phyloP scores from a whole-genome alignment of 2,329 filamentous ascomycete species.

The Emmonsiellopsis sp. region DNA sequence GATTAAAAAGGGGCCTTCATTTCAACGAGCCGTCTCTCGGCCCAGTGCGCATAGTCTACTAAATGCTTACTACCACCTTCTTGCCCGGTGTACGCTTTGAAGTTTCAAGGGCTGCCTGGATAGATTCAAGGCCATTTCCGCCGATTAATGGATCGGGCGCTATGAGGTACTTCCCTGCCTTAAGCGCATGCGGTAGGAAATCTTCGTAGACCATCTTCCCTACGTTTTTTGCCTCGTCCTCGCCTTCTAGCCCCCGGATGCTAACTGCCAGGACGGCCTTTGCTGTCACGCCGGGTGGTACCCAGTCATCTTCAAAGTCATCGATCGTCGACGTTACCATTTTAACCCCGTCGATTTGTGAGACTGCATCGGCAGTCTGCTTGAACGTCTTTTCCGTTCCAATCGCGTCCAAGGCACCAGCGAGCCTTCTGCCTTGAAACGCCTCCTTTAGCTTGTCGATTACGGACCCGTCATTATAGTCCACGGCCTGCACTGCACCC shows the following conservation, averaged over 20 bases:
- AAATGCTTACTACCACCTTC: conserved; percentile 32
- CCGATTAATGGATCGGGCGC: conserved; percentile 33
- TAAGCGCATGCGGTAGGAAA: conserved; percentile 33
- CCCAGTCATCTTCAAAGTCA: background rate
- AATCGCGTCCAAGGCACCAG: conserved; percentile 11
- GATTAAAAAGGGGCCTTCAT: background rate
- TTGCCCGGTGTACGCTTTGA: conserved; percentile 34
- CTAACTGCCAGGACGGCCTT: conserved; percentile 12
- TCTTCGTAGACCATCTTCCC: conserved; percentile 28
- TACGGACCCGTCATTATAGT: conserved; percentile 31
- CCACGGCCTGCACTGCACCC: conserved; percentile 37
- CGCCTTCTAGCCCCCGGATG: background rate
- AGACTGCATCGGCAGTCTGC: conserved; percentile 13
- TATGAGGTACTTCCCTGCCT: conserved; percentile 25
- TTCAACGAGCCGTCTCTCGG: background rate
- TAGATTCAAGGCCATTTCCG: conserved; percentile 33
- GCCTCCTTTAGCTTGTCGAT: conserved; percentile 22
- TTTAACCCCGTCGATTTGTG: conserved; percentile 7
- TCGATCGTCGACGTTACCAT: background rate
- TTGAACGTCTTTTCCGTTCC: conserved; percentile 5
- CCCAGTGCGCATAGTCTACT: background rate
- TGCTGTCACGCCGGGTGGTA: conserved; percentile 10
- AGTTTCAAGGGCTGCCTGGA: conserved; percentile 34
- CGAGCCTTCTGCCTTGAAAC: conserved; percentile 14
- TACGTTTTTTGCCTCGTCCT: conserved; percentile 10